Conservation (phyloP, 169 alveolate species). For the Ichthyophthirius multifiliis region DNA sequence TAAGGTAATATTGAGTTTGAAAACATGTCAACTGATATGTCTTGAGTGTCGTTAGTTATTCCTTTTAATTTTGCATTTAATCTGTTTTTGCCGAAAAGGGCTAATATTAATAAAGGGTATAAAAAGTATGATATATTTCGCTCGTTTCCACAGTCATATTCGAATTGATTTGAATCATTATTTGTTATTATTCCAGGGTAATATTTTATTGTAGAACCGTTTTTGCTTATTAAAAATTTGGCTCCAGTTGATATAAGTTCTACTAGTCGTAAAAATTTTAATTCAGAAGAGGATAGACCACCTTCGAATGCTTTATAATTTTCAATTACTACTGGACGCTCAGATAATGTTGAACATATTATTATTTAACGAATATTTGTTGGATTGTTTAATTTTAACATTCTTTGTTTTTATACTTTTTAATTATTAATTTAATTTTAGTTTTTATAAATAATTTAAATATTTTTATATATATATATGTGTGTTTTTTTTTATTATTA, state of each 20-base stretch:
- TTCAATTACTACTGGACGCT: constrained; percentile 55
- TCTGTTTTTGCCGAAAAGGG: constrained; percentile 67
- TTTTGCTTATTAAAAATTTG: constrained; percentile 46
- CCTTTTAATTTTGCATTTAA: constrained; percentile 66
- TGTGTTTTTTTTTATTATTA: no score
- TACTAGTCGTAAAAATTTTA: constrained; percentile 43
- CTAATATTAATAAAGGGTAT: constrained; percentile 62
- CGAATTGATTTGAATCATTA: constrained; percentile 48
- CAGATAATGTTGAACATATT: constrained; percentile 56
- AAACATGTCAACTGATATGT: constrained; percentile 37
- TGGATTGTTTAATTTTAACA: constrained; percentile 23
- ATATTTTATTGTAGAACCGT: constrained; percentile 52
- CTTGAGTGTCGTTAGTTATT: constrained; percentile 60
- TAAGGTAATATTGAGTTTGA: constrained; percentile 20
- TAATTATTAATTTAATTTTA: neutral
- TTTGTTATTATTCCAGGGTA: constrained; percentile 68
- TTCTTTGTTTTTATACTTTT: neutral
- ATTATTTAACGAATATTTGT: constrained; percentile 35
- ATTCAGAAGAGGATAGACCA: constrained; percentile 50
- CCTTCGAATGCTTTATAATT: constrained; percentile 39
- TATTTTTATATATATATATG: no score
- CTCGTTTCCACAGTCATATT: constrained; percentile 58
- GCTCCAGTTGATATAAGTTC: constrained; percentile 56
- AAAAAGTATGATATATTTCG: constrained; percentile 70
- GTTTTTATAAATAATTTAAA: no score